phyloP scores from a whole-genome alignment of 108 stramenopile species.

The Pelagomonas calceolata region DNA sequence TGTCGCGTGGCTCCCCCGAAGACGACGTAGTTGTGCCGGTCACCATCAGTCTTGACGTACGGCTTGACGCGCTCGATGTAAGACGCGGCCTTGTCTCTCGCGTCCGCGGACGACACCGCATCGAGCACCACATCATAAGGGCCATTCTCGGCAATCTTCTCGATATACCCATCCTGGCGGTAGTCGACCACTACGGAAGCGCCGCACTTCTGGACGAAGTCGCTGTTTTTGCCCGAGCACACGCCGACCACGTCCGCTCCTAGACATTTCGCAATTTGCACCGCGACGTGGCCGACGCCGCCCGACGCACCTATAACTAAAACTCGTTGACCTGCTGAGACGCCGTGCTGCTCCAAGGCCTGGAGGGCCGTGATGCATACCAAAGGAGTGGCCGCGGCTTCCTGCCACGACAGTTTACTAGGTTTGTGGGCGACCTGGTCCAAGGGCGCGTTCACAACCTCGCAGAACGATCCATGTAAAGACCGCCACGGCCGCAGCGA shows the following conservation, averaged over 20 bases:
- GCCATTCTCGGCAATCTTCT: neutral
- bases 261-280: conserved; percentile 34
- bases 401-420: conserved; percentile 7
- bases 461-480: conserved; percentile 29
- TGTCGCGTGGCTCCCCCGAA: neutral
- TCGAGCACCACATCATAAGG: conserved; percentile 43
- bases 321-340: conserved; percentile 22
- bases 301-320: conserved; percentile 44
- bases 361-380: conserved; percentile 48
- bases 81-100: conserved; percentile 18
- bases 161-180: neutral
- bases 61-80: conserved; percentile 10
- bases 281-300: conserved; percentile 46
- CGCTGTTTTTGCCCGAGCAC: conserved; percentile 27
- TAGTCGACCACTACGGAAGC: conserved; percentile 39
- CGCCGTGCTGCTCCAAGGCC: conserved; percentile 14
- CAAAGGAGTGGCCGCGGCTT: conserved; percentile 40
- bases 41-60: conserved; percentile 14
- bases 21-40: conserved; percentile 2
- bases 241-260: conserved; percentile 30
- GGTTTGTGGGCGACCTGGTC: conserved; percentile 37
- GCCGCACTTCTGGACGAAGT: conserved; percentile 26
- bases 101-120: conserved; percentile 40
- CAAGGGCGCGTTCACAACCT: conserved; percentile 29
- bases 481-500: neutral